A percentile compares a stretch with the other conserved stretches of the same genome.
Evolutionary conservation across 2,329 filamentous ascomycete species (phyloP).

Genomic region (Zasmidium cellare): DNA sequence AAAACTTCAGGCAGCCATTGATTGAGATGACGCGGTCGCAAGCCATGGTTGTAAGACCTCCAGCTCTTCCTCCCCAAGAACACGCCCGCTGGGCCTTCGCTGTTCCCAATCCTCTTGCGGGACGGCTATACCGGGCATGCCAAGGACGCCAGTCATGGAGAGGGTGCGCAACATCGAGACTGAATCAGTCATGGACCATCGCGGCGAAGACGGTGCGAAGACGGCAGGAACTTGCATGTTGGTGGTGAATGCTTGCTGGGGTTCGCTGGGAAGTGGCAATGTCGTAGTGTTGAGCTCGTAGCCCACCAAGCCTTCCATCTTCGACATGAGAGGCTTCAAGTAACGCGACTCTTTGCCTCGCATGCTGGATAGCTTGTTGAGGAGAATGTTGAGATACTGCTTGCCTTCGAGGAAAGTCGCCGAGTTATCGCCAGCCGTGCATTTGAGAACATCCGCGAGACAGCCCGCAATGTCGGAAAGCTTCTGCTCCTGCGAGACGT

Average conservation of each 20-base stretch:
- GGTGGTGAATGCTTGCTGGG: slow-evolving; percentile 11
- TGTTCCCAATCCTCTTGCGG: slow-evolving; percentile 19
- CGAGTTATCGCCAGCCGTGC: slow-evolving; percentile 36
- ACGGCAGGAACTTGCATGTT: slow-evolving; percentile 7
- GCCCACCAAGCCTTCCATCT: slow-evolving; percentile 33
- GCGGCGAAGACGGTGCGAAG: slow-evolving; percentile 13
- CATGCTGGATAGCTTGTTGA: slow-evolving; percentile 35
- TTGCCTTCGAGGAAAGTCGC: slow-evolving; percentile 34
- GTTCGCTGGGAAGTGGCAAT: slow-evolving; percentile 21
- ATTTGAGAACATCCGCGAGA: slow-evolving; percentile 37
- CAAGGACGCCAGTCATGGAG: slow-evolving; percentile 29
- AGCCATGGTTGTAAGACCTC: slow-evolving; percentile 24
- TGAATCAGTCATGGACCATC: slow-evolving; percentile 28
- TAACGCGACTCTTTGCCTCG: slow-evolving; percentile 37
- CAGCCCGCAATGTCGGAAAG: slow-evolving; percentile 38
- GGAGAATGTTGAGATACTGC: slow-evolving; percentile 34
- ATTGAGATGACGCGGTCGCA: slow-evolving; percentile 4
- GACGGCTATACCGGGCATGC: slow-evolving; percentile 27
- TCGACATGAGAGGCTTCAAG: slow-evolving; percentile 35
- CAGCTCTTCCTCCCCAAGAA: slow-evolving; percentile 20
- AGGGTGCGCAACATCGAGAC: slow-evolving; percentile 33
- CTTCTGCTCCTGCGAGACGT: slow-evolving; percentile 35
- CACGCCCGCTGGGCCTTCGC: slow-evolving; percentile 18
- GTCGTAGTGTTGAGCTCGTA: slow-evolving; percentile 26
- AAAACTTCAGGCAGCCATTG: background rate